Conservation (phyloP, 2,329 filamentous ascomycete genomes). For the Microdochium bolleyi region DNA sequence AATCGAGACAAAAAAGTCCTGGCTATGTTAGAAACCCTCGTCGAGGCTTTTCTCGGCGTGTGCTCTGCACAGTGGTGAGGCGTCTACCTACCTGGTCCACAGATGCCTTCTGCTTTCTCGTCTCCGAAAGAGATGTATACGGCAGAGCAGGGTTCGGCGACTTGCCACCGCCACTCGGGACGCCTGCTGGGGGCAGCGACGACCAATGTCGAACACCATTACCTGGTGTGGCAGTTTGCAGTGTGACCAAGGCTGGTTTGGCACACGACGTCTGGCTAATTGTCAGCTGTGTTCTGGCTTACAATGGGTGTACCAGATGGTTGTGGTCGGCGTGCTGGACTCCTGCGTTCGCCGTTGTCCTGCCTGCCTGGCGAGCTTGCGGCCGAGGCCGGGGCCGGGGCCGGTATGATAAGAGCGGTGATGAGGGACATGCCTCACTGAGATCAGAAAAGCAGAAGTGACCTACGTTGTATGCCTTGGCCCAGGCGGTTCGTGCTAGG, state of each 20-base stretch:
- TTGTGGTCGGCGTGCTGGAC: neutral
- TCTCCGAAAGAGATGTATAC: conserved; percentile 31
- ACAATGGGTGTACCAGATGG: neutral
- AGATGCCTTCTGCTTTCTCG: conserved; percentile 37
- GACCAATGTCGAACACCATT: conserved; percentile 10
- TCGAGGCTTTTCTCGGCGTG: too few species aligned
- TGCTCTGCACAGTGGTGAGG: too few species aligned
- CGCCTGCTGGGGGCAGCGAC: conserved; percentile 10
- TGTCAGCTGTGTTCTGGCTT: neutral
- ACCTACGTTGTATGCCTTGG: neutral
- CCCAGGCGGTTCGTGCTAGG: neutral
- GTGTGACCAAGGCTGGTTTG: neutral
- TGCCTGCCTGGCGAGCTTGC: too few species aligned
- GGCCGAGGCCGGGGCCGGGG: neutral
- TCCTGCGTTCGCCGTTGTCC: too few species aligned
- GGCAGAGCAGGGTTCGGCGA: conserved; percentile 17
- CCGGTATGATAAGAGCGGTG: neutral
- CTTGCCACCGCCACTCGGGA: conserved; percentile 15
- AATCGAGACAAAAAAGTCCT: conserved; percentile 83
- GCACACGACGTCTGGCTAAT: conserved; percentile 7
- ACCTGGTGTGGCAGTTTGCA: conserved; percentile 3
- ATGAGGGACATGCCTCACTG: neutral
- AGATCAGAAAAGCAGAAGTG: neutral
- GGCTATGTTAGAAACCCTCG: conserved; percentile 7
- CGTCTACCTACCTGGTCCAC: conserved; percentile 33